Evolutionary conservation across 208 protist genomes (phyloP), one percentile per base, ranked within the genome.

Genomic region (Leishmania braziliensis): DNA sequence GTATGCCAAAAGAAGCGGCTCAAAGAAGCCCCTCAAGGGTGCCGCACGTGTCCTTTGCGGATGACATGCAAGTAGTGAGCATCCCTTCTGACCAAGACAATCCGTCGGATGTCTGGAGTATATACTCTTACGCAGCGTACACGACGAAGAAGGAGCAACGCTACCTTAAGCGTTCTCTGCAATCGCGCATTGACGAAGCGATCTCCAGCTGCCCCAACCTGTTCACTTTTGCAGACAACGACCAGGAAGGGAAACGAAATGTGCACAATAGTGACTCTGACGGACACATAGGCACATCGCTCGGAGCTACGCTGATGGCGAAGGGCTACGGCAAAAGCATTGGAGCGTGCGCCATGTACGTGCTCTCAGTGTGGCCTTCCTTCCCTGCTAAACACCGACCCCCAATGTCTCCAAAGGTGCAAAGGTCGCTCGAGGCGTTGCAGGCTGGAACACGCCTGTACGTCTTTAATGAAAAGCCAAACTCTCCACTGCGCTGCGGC

Each of bases 61-160:
- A 79, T 58, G 63, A 72, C 18, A 71, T 23, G 36, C 29, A 72
- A 48, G 70, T 16, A 43, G 77, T 84, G 9, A 77, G 72, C 14
- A 79, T 92, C 6, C 84, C 87, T 4, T 56, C 36, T 43, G 89
- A 93, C 62, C 88, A 93, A 78, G 80, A 86, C n/a, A 80, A 81
- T 12, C 84, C 89, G 9, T 70, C 82, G 0, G 83, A 89, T 51
- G 80, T 93, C 8, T 91, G 87, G 84, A 91, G 84, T 43, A 80
- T 91, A 8, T 93, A 93, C 62, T 91, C 89, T 10, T 87, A 89
- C 26, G 85, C 90, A 29, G 53, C 66, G 26, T 93, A 93, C 80
- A 76, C 80, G 43, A 85, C 80, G 3, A 83, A 82, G 33, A 89
- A 85, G 74, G 86, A 91, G 53, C 87, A 91, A 78, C 89, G 89